Percentiles rank a stretch among this genome's conserved stretches.
phyloP scores from a whole-genome alignment of 78 protist genomes.

The Dictyostelium firmibasis region DNA sequence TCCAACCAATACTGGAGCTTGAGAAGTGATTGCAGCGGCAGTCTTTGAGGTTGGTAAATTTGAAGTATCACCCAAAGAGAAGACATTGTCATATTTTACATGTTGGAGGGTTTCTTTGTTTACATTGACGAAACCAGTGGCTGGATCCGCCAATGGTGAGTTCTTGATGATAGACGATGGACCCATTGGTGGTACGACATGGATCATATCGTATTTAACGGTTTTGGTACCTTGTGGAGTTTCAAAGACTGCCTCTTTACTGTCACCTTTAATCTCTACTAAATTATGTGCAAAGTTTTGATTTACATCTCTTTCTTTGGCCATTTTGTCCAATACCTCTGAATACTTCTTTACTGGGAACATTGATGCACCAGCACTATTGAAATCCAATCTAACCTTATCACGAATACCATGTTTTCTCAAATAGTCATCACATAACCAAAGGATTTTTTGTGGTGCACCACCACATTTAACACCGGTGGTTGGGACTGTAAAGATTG shows the following conservation, averaged over 20 bases:
- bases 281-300: constrained; percentile 34
- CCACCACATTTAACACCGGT: constrained; percentile 88
- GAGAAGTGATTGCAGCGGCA: constrained; percentile 86
- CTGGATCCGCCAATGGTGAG: constrained; percentile 76
- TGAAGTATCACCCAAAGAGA: constrained; percentile 82
- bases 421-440: constrained; percentile 74
- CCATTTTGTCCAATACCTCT: constrained; percentile 39
- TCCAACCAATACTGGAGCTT: constrained; percentile 73
- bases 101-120: constrained; percentile 86
- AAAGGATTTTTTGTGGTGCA: constrained; percentile 89
- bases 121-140: constrained; percentile 79
- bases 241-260: constrained; percentile 82
- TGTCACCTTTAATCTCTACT: constrained; percentile 62
- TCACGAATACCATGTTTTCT: constrained; percentile 38
- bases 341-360: constrained; percentile 82
- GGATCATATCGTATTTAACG: constrained; percentile 75
- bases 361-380: constrained; percentile 60
- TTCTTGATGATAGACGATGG: constrained; percentile 37
- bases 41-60: constrained; percentile 87
- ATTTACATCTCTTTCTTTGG: constrained; percentile 14
- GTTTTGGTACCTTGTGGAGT: constrained; percentile 55
- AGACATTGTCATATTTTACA: constrained; percentile 70
- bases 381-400: constrained; percentile 44
- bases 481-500: constrained; percentile 83
- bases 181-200: constrained; percentile 85